These are phyloP conservation scores for Periconia macrospinosa DNA, from an alignment of 2,329 filamentous ascomycete genomes.

Conservation along the genomic window DNA sequence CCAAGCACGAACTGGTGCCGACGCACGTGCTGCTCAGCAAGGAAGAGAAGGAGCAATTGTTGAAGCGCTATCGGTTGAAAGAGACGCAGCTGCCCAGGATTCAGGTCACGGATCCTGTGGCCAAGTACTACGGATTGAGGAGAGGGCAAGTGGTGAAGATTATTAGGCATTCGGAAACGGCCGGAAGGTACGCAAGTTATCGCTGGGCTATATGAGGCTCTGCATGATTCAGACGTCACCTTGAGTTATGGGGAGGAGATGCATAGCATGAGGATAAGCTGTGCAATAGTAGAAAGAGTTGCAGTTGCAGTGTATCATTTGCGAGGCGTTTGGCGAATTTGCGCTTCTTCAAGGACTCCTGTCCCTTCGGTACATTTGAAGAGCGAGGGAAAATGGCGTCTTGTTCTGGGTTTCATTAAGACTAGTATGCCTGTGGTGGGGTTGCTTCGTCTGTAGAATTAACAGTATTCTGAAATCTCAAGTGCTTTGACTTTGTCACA, in stretches of 20 bases:
- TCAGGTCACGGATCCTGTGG: conserved; percentile 87
- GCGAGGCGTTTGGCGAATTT: conserved; percentile 33
- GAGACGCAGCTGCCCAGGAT: conserved; percentile 96
- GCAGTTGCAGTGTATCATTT: conserved; percentile 19
- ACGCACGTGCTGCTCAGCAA: conserved; percentile 87
- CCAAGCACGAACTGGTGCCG: conserved; percentile 93
- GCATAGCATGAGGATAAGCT: not conserved
- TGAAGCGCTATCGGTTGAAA: conserved; percentile 91
- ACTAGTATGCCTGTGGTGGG: not conserved
- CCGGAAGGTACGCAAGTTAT: conserved; percentile 95
- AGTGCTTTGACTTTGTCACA: not conserved
- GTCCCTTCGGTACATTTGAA: conserved; percentile 15
- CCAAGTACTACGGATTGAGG: conserved; percentile 85
- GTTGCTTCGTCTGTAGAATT: not conserved
- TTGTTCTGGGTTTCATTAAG: not conserved
- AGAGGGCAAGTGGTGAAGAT: conserved; percentile 98
- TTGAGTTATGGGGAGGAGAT: not conserved
- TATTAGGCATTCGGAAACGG: conserved; percentile 92
- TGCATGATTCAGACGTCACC: not conserved
- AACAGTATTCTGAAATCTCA: not conserved
- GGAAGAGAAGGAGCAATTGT: conserved; percentile 83
- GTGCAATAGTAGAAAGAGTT: conserved; percentile 2
- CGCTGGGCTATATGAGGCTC: conserved; percentile 59
- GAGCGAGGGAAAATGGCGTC: conserved; percentile 7
- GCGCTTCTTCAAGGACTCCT: conserved; percentile 7